A percentile compares a stretch with the other conserved stretches of the same genome.
phyloP scores from a whole-genome alignment of 2,329 filamentous ascomycete species.

The Stromatinia cepivora region DNA sequence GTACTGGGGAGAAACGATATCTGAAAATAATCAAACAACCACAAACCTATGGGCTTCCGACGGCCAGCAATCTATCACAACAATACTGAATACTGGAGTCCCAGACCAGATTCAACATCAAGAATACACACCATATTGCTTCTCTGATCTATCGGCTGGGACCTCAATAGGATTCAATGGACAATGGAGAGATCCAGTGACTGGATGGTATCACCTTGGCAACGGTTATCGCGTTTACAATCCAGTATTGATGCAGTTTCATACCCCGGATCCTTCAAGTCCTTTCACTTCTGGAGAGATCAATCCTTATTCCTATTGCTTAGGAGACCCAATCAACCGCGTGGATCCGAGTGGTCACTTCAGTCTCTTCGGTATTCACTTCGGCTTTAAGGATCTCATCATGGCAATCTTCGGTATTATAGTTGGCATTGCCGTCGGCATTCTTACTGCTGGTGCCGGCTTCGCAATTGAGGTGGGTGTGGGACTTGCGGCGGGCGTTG shows the following conservation, averaged over 20 bases:
- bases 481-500: conserved; percentile 18
- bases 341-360: conserved; percentile 16
- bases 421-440: conserved; percentile 16
- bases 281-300: conserved; percentile 20
- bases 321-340: conserved; percentile 20
- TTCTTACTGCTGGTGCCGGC: conserved; percentile 16
- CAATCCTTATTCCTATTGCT: conserved; percentile 20
- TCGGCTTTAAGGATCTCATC: conserved; percentile 17
- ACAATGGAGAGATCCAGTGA: conserved; percentile 20
- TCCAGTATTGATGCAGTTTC: conserved; percentile 1
- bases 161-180: conserved; percentile 17
- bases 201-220: conserved; percentile 21
- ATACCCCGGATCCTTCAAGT: conserved; percentile 19
- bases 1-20: conserved; percentile 14
- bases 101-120: conserved; percentile 6
- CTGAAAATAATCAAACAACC: no score
- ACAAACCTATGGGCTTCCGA: conserved; percentile 17
- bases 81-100: not conserved
- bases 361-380: conserved; percentile 9
- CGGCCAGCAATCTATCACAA: conserved; percentile 1
- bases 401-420: not conserved
- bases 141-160: not conserved
- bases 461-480: conserved; percentile 19
- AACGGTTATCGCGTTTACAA: conserved; percentile 20
- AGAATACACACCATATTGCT: conserved; percentile 16